phyloP scores from a whole-genome alignment of 257 asterid genomes.

The Agastache rugosa region DNA sequence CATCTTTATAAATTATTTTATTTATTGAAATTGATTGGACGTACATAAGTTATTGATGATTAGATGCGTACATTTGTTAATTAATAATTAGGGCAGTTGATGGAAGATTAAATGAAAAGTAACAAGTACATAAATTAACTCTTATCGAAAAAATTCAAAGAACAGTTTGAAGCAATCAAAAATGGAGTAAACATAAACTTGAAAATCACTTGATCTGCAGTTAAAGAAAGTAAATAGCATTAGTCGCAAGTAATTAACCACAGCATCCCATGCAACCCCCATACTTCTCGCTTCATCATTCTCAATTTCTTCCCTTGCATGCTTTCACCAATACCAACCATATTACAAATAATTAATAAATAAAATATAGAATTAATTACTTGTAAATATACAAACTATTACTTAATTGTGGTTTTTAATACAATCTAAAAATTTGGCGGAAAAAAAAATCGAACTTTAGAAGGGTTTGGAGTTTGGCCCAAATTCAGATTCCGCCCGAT shows the following conservation, averaged over 20 bases:
- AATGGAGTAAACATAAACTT: constrained; percentile 50
- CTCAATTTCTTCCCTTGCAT: constrained; percentile 40
- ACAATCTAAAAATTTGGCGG: too few species aligned
- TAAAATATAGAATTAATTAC: too few species aligned
- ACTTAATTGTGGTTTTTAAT: too few species aligned
- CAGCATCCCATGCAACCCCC: neutral
- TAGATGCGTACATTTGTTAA: too few species aligned
- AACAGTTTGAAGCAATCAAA: constrained; percentile 50
- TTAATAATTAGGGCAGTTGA: too few species aligned
- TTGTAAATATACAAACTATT: too few species aligned
- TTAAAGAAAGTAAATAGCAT: constrained; percentile 50
- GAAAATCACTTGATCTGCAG: constrained; percentile 55
- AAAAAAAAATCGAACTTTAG: too few species aligned
- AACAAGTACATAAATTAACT: constrained; percentile 8
- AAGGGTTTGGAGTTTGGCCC: too few species aligned
- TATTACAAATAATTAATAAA: neutral
- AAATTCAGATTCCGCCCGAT: too few species aligned
- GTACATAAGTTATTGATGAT: too few species aligned
- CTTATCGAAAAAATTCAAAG: constrained; percentile 42
- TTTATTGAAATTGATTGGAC: too few species aligned
- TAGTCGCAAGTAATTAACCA: constrained; percentile 26
- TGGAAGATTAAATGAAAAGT: neutral
- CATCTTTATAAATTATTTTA: too few species aligned
- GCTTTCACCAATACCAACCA: constrained; percentile 43
- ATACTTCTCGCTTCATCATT: constrained; percentile 30